Conservation (phyloP, 768 basidiomycete genomes). For the Tephrocybe sp. region DNA sequence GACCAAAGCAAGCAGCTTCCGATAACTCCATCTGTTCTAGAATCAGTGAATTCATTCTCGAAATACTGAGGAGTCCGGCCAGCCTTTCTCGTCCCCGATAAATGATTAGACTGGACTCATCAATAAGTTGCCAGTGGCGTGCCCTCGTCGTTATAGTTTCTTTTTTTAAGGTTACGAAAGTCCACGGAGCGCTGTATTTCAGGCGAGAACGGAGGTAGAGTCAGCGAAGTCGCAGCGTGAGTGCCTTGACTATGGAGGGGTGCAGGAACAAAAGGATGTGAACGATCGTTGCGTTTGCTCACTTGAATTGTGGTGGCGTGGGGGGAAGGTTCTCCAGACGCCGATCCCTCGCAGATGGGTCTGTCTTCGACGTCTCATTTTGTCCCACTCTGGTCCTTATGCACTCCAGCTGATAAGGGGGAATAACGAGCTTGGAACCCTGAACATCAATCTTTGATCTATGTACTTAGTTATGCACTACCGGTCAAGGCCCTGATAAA, state of each 20-base stretch:
- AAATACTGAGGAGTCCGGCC: not conserved
- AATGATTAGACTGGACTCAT: not conserved
- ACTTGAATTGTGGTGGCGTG: not conserved
- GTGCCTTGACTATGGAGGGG: not conserved
- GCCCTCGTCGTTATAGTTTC: not conserved
- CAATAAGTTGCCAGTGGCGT: not conserved
- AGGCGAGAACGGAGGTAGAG: constrained; percentile 6
- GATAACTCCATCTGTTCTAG: not conserved
- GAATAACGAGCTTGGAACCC: no score
- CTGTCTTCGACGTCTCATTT: no score
- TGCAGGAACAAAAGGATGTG: not conserved
- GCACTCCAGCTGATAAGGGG: no score
- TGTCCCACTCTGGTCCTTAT: no score
- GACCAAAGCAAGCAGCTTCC: not conserved
- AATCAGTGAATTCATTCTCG: not conserved
- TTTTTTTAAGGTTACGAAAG: not conserved
- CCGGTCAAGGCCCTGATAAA: no score
- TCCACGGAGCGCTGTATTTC: not conserved
- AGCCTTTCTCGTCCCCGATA: not conserved
- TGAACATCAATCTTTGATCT: no score
- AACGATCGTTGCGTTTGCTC: not conserved
- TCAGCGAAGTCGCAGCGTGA: not conserved
- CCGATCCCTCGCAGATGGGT: no score
- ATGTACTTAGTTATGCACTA: no score
- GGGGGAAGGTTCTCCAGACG: no score